Evolutionary conservation across 768 basidiomycete genomes (phyloP), one percentile per base, ranked within the genome.

Genomic region (Galerina sulciceps): DNA sequence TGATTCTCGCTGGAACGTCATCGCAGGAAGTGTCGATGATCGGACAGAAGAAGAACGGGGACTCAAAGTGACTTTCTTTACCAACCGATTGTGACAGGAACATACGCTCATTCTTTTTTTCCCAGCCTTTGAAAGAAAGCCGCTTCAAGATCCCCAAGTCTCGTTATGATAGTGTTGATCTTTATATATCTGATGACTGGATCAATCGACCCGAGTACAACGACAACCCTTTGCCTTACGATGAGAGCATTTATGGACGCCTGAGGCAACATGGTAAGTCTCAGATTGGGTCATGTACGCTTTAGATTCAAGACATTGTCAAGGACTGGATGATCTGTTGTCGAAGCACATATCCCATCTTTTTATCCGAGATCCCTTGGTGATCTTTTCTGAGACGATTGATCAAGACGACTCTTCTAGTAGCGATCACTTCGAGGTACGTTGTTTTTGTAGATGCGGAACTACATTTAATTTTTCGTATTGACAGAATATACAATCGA

Each of bases 1-100:
- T 5, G 97, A 99, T 76, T 97, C 93, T 68, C 87, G 97, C 42
- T 99, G 97, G 97, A 93, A 98, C 67, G 97, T 99, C 10, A 97
- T 99, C 62, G 91, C 97, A 10, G 97, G 92, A n/a, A 94, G 93
- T 67, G 96, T 99, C 0, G 97, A 99, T 68, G 96, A 99, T 74
- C 86, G 97, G 50, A 99, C 95, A 13, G 86, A 90, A 61, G 96
- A 98, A 71, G 97, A 99, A 73, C 87, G 96, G 56, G 96, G 96
- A 5, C 62, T 90, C 59, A 91, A 90, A 83, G 93, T 91, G 57
- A 56, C 66, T 31, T 42, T 42, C 11, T 57, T 18, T 37, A 23
- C 1, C 14, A 6, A 13, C 38, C 15, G 22, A 38, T 22, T 45
- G 9, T 50, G 9, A 14, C 8, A 18, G 34, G 15, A 5, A 46